Base-by-base conservation (phyloP, 2,329 filamentous ascomycete species). In the Podosphaera aphanis region DNA sequence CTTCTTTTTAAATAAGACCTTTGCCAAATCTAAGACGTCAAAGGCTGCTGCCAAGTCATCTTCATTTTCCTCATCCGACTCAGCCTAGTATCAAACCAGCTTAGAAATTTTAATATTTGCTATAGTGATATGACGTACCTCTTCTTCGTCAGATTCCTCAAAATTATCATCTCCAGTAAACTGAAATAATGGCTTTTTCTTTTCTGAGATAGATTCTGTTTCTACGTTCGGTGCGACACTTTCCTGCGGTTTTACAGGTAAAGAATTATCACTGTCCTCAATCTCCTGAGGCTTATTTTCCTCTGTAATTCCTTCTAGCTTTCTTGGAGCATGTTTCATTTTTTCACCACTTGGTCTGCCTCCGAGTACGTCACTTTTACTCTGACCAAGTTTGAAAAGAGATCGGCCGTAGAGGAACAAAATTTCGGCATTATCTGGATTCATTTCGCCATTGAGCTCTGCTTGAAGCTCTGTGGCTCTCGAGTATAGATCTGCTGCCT, bases 111-210 rank as follows among this genome's bases (percentile, higher is more conserved):
- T 49, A 68, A 66, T 40, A 66, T 61, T 43, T 65, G 62, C 51
- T 67, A 63, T 51, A 64, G 66, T 18, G 10, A 59, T 41, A 67
- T 67, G 56, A 58, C 55, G 62, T 42, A 62, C 68, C 51, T 68
- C 74, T 44, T 75, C 77, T 43, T 83, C 79, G 6, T 90, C 84
- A 0, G 79, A 83, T 46, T 82, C 78, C 46, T 83, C 82, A 65
- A 84, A 93, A 59, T 93, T 88, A 62, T 94, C 88, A 59, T 95
- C 88, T 47, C 90, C 90, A 3, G 77, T 80, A 59, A 98, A 93
- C 55, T 93, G 83, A 61, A 98, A 94, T 51, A 83, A 73, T 0
- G 83, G 76, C 60, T 86, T 88, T 61, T 79, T 80, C 13, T 56
- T 54, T 38, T 58, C 63, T 20, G 63, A 61, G 16, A 56, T 55